A percentile compares a stretch with the other conserved stretches of the same genome.
phyloP scores from a whole-genome alignment of 2,329 filamentous ascomycete genomes.

The Paecilomyces formosus region DNA sequence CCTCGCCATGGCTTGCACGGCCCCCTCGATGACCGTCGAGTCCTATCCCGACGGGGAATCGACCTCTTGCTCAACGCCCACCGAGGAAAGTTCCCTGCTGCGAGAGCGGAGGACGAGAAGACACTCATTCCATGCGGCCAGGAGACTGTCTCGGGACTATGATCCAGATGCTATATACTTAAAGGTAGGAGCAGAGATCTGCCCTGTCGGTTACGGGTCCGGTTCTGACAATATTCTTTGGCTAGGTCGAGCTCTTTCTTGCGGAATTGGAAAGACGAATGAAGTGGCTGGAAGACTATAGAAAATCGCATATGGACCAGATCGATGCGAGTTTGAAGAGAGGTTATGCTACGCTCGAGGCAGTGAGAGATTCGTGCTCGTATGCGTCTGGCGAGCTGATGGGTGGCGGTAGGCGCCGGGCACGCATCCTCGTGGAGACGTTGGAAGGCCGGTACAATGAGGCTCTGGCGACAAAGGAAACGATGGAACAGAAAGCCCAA shows the following conservation, averaged over 20 bases:
- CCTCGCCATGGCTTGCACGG: slow-evolving; percentile 29
- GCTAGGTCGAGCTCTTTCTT: slow-evolving; percentile 46
- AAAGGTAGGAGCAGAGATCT: slow-evolving; percentile 18
- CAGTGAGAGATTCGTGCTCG: slow-evolving; percentile 80
- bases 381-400: slow-evolving; percentile 85
- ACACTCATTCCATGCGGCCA: slow-evolving; percentile 38
- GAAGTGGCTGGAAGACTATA: slow-evolving; percentile 81
- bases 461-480: slow-evolving; percentile 74
- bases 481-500: slow-evolving; percentile 83
- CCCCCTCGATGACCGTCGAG: slow-evolving; percentile 33
- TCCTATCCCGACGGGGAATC: slow-evolving; percentile 21
- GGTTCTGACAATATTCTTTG: background rate
- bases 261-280: slow-evolving; percentile 78
- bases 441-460: slow-evolving; percentile 83
- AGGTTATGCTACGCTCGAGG: slow-evolving; percentile 77
- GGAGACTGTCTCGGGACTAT: slow-evolving; percentile 36
- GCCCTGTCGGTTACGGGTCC: background rate
- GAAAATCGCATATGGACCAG: slow-evolving; percentile 70
- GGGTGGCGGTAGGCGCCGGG: slow-evolving; percentile 73
- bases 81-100: slow-evolving; percentile 25
- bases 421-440: slow-evolving; percentile 87
- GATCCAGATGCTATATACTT: slow-evolving; percentile 40
- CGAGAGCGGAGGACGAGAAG: slow-evolving; percentile 31
- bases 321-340: slow-evolving; percentile 77
- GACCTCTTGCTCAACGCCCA: slow-evolving; percentile 20